Conservation (phyloP, 2,329 filamentous ascomycete species). For the Hymenoscyphus repandus region DNA sequence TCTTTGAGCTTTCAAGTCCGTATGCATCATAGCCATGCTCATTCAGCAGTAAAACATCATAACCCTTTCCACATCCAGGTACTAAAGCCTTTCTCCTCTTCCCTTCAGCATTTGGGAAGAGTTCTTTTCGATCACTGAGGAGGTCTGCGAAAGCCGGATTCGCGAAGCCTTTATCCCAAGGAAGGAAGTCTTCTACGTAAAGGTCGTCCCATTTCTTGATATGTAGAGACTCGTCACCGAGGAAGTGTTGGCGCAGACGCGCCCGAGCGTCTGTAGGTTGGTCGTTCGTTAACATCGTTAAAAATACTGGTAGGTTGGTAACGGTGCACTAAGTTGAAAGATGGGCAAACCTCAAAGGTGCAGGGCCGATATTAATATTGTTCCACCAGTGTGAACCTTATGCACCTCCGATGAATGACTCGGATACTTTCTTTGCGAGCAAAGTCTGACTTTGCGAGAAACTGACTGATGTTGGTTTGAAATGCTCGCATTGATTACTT, state of each 20-base stretch:
- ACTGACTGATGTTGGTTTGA: too few relatives aligned
- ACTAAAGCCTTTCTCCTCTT: slow-evolving; percentile 56
- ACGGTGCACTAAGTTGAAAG: background rate
- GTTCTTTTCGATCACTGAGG: slow-evolving; percentile 40
- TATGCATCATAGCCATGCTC: slow-evolving; percentile 72
- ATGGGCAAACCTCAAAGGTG: background rate
- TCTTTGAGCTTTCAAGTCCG: slow-evolving; percentile 54
- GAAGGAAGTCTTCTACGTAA: slow-evolving; percentile 41
- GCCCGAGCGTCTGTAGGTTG: slow-evolving; percentile 22
- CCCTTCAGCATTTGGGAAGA: slow-evolving; percentile 32
- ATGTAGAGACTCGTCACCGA: slow-evolving; percentile 15
- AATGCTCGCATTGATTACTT: background rate
- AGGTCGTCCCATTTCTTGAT: slow-evolving; percentile 41
- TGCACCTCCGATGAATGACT: too few relatives aligned
- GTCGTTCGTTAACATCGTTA: slow-evolving; percentile 6
- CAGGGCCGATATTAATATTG: too few relatives aligned
- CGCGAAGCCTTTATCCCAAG: slow-evolving; percentile 53
- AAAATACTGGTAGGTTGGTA: background rate
- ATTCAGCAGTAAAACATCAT: slow-evolving; percentile 73
- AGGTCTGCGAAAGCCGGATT: slow-evolving; percentile 50
- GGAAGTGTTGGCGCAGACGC: slow-evolving; percentile 26
- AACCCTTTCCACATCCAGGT: slow-evolving; percentile 75
- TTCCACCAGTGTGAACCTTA: too few relatives aligned
- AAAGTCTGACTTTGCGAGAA: too few relatives aligned
- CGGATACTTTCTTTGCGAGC: too few relatives aligned